Conservation (phyloP, 169 alveolate species). For the Cystoisospora suis region DNA sequence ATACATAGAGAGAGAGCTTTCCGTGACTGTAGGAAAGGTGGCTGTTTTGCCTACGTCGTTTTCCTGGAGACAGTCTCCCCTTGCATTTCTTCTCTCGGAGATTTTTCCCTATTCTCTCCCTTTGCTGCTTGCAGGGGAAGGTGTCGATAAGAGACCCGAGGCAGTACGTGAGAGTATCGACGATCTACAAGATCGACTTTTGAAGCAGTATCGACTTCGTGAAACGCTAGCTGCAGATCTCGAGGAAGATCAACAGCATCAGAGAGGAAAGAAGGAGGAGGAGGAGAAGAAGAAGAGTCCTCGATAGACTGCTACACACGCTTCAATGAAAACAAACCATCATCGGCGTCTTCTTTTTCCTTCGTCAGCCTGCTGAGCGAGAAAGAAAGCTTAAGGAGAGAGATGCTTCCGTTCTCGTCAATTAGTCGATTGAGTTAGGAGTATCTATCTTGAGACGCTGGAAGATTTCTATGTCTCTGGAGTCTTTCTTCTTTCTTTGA, state of each 20-base stretch:
- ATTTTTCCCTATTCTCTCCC: neutral
- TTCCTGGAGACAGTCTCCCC: neutral
- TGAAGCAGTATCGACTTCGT: slow-evolving; percentile 14
- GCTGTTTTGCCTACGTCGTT: neutral
- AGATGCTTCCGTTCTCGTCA: too few species aligned
- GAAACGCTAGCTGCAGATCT: slow-evolving; percentile 23
- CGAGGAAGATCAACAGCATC: neutral
- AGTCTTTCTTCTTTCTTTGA: too few species aligned
- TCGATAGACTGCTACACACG: too few species aligned
- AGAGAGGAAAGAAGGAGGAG: neutral
- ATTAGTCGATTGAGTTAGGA: too few species aligned
- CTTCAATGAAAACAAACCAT: too few species aligned
- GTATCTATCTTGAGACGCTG: too few species aligned
- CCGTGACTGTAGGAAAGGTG: neutral
- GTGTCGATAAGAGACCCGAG: neutral
- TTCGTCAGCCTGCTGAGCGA: too few species aligned
- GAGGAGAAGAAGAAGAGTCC: neutral
- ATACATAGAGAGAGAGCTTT: neutral
- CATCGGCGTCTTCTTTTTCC: too few species aligned
- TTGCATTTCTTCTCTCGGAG: neutral
- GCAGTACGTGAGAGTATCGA: slow-evolving; percentile 1
- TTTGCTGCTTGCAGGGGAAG: neutral
- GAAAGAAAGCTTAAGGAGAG: too few species aligned
- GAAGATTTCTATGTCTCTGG: too few species aligned
- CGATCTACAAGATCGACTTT: neutral